phyloP scores from a whole-genome alignment of 192 early-diverging fungal genomes.

The Podila epicladia region DNA sequence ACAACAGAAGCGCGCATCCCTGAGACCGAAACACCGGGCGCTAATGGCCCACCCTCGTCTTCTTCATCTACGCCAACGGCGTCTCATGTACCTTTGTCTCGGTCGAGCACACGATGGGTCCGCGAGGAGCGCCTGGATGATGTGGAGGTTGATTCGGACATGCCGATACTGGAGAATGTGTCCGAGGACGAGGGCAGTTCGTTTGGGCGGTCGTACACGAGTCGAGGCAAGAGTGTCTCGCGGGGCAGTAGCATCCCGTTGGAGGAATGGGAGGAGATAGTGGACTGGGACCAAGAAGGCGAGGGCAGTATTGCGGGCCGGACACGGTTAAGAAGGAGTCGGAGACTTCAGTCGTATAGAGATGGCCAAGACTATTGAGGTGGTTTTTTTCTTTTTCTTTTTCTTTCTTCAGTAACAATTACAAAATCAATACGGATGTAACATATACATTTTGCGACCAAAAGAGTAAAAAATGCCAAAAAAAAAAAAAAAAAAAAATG shows the following conservation, averaged over 20 bases:
- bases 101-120: background rate
- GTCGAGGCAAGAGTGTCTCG: background rate
- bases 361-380: too few relatives aligned
- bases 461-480: too few relatives aligned
- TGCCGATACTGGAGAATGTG: background rate
- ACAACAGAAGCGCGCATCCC: background rate
- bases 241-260: background rate
- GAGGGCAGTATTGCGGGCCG: slow-evolving; percentile 8
- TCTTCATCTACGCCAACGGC: background rate
- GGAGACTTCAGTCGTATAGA: slow-evolving; percentile 31
- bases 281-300: background rate
- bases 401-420: too few relatives aligned
- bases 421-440: too few relatives aligned
- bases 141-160: background rate
- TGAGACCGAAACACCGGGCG: background rate
- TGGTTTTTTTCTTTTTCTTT: too few relatives aligned
- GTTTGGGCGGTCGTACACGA: background rate
- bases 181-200: background rate
- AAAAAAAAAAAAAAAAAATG: too few relatives aligned
- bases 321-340: slow-evolving; percentile 26
- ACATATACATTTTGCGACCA: too few relatives aligned
- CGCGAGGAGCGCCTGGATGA: background rate
- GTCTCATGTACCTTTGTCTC: background rate
- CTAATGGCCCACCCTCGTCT: background rate
- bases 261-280: background rate